Percentiles rank a stretch among this genome's conserved stretches.
These are phyloP conservation scores for Sabuloglossum arenarium DNA, from an alignment of 495 filamentous ascomycete genomes.

Conservation along the genomic window DNA sequence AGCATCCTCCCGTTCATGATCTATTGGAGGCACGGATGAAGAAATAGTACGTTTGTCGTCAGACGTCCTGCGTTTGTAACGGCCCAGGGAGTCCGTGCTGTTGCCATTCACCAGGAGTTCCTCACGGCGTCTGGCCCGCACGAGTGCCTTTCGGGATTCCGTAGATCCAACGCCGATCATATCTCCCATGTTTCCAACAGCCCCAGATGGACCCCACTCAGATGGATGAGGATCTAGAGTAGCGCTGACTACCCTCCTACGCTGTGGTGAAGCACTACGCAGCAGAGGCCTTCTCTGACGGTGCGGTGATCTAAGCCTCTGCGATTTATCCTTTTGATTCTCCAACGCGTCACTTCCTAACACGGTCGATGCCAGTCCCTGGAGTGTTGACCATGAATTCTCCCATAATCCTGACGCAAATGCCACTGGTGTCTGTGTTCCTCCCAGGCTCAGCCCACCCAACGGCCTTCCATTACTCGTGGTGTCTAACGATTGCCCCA, in stretches of 20 bases:
- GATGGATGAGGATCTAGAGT: neutral
- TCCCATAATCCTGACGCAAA: conserved; percentile 13
- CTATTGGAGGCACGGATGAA: conserved; percentile 17
- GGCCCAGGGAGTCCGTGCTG: conserved; percentile 11
- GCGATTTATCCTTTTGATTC: neutral
- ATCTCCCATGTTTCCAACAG: conserved; percentile 19
- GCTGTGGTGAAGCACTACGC: neutral
- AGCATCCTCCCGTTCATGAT: conserved; percentile 24
- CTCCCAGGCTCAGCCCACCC: conserved; percentile 1
- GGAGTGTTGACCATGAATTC: conserved; percentile 20
- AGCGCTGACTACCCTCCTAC: neutral
- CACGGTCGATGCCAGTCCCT: conserved; percentile 21
- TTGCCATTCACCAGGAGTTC: neutral
- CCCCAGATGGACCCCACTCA: conserved; percentile 13
- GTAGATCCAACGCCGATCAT: conserved; percentile 25
- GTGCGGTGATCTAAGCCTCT: conserved; percentile 2
- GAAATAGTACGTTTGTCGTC: conserved; percentile 20
- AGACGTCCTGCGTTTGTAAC: conserved; percentile 32
- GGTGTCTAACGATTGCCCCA: neutral
- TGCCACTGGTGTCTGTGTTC: conserved; percentile 1
- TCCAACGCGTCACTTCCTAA: conserved; percentile 14
- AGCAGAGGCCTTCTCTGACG: neutral
- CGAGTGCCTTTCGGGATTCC: conserved; percentile 24
- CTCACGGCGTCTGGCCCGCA: conserved; percentile 18
- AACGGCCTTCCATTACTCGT: neutral